A percentile compares a stretch with the other conserved stretches of the same genome.
phyloP scores from a whole-genome alignment of 805 yeast genomes.

The Sugiyamaella boreocaroliniensis region DNA sequence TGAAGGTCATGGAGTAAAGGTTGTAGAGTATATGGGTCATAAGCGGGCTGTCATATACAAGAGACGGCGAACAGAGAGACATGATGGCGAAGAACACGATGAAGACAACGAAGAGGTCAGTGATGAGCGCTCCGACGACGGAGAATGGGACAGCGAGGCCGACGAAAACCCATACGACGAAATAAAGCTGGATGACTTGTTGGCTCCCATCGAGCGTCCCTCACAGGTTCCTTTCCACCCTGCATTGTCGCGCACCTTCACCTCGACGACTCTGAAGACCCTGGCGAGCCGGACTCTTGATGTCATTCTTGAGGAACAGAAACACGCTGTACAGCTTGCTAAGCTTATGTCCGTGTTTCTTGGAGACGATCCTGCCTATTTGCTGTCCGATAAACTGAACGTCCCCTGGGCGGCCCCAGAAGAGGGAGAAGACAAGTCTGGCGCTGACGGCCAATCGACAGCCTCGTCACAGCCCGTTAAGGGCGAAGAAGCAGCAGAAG shows the following conservation, averaged over 20 bases:
- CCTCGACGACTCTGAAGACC: conserved; percentile 45
- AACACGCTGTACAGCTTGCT: conserved; percentile 62
- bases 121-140: conserved; percentile 15
- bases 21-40: conserved; percentile 26
- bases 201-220: conserved; percentile 77
- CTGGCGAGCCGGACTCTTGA: conserved; percentile 70
- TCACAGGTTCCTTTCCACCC: conserved; percentile 69
- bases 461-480: conserved; percentile 40
- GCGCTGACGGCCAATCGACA: conserved; percentile 9
- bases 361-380: conserved; percentile 76
- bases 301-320: conserved; percentile 74
- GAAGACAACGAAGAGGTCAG: conserved; percentile 18
- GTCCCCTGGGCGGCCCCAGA: conserved; percentile 50
- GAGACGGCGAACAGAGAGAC: conserved; percentile 22
- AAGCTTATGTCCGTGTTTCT: conserved; percentile 69
- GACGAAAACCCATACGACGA: conserved; percentile 42
- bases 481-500: conserved; percentile 54
- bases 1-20: conserved; percentile 23
- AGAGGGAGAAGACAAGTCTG: conserved; percentile 17
- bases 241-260: conserved; percentile 60
- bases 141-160: conserved; percentile 29
- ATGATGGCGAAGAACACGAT: conserved; percentile 29
- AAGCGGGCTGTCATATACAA: conserved; percentile 26
- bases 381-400: conserved; percentile 57
- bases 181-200: conserved; percentile 49